phyloP scores from a whole-genome alignment of 495 filamentous ascomycete genomes.

The Aspergillus olivimuriae region DNA sequence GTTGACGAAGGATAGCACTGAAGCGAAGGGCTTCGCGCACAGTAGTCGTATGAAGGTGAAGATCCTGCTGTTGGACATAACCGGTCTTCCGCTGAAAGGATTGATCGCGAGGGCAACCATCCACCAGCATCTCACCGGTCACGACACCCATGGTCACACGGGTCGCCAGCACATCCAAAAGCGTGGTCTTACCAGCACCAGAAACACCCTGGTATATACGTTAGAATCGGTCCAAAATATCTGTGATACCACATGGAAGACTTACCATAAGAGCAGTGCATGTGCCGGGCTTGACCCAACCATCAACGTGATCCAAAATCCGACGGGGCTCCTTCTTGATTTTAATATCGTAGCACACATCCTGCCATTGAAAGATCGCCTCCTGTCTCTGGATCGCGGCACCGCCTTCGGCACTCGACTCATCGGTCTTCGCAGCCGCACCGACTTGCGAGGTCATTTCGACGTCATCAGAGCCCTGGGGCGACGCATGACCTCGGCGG shows the following conservation, averaged over 20 bases:
- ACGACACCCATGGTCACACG: constrained; percentile 49
- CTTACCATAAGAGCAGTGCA: constrained; percentile 57
- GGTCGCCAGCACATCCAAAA: constrained; percentile 55
- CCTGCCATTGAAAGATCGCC: constrained; percentile 77
- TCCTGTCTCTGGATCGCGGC: constrained; percentile 51
- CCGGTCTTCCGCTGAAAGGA: constrained; percentile 92
- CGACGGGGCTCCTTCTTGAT: constrained; percentile 52
- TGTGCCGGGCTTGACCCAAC: constrained; percentile 61
- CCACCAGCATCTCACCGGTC: constrained; percentile 48
- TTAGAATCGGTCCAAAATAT: constrained; percentile 4
- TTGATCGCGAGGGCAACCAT: constrained; percentile 53
- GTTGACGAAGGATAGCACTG: constrained; percentile 79
- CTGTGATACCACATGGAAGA: not conserved
- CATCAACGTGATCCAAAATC: constrained; percentile 57
- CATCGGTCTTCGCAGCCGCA: constrained; percentile 36
- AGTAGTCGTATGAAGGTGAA: constrained; percentile 79
- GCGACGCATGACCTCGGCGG: constrained; percentile 36
- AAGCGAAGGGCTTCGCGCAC: constrained; percentile 81
- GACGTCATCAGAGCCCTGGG: constrained; percentile 18
- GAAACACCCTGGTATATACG: constrained; percentile 35
- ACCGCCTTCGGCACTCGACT: constrained; percentile 22
- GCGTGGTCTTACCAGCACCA: constrained; percentile 64
- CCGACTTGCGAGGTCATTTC: constrained; percentile 25
- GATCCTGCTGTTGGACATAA: constrained; percentile 94
- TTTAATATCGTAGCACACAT: constrained; percentile 67